A percentile compares a stretch with the other conserved stretches of the same genome.
phyloP scores from a whole-genome alignment of 306 rosid genomes.

The Vigna nakashimae region DNA sequence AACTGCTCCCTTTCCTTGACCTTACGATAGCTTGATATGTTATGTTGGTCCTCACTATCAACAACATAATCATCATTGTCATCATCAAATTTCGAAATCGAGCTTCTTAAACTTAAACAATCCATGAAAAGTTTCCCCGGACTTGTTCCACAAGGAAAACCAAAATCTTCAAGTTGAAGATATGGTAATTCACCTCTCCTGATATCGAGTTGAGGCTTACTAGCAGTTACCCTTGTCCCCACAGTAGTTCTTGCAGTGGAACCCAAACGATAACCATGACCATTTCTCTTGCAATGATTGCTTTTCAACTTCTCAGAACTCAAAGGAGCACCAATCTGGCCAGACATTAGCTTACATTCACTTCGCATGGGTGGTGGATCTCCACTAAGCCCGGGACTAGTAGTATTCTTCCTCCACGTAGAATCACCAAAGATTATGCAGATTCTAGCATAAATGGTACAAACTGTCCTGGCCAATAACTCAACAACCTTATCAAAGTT shows the following conservation, averaged over 20 bases:
- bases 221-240: constrained; percentile 52
- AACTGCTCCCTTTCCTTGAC: constrained; percentile 57
- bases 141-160: constrained; percentile 82
- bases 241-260: constrained; percentile 28
- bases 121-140: constrained; percentile 96
- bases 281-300: constrained; percentile 54
- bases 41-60: constrained; percentile 53
- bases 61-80: constrained; percentile 48
- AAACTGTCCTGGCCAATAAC: constrained; percentile 88
- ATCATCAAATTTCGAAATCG: constrained; percentile 66
- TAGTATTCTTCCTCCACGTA: constrained; percentile 42
- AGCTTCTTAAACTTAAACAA: constrained; percentile 84
- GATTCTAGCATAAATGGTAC: constrained; percentile 84
- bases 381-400: constrained; percentile 46
- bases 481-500: constrained; percentile 92
- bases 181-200: constrained; percentile 65
- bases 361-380: constrained; percentile 52
- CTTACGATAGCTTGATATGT: constrained; percentile 51
- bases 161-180: constrained; percentile 73
- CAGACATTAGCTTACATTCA: constrained; percentile 46
- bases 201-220: constrained; percentile 55
- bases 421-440: constrained; percentile 66
- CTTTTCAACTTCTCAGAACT: constrained; percentile 54
- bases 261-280: no score
- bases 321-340: constrained; percentile 47